Evolutionary conservation across 177 flowering plant genomes (phyloP).

Genomic region (Vitis hybrid): DNA sequence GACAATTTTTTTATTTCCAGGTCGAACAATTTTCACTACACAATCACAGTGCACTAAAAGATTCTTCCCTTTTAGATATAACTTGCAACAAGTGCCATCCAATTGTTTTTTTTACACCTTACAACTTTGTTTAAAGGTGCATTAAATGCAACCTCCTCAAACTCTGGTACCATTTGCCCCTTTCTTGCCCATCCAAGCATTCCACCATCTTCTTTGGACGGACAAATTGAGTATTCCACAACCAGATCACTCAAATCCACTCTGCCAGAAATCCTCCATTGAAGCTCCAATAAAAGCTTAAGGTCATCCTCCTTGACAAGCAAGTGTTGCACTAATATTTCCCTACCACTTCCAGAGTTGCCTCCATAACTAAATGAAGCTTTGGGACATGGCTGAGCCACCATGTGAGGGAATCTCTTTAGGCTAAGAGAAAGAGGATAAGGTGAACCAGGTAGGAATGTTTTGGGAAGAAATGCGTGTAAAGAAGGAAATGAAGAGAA

Average conservation of each 20-base stretch:
- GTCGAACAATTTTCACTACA: too few relatives aligned
- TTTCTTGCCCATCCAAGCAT: slow-evolving; percentile 93
- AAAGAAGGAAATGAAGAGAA: slow-evolving; percentile 14
- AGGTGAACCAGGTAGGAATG: slow-evolving; percentile 15
- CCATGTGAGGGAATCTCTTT: slow-evolving; percentile 10
- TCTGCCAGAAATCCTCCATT: slow-evolving; percentile 52
- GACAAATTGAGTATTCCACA: slow-evolving; percentile 75
- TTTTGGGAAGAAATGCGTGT: slow-evolving; percentile 5
- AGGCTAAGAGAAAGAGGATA: slow-evolving; percentile 10
- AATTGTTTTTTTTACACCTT: slow-evolving; percentile 62
- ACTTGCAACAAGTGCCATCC: slow-evolving; percentile 97
- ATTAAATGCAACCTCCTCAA: slow-evolving; percentile 89
- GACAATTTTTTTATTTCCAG: too few relatives aligned
- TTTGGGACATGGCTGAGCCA: slow-evolving; percentile 12
- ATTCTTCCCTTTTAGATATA: slow-evolving; percentile 64
- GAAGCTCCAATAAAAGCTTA: slow-evolving; percentile 67
- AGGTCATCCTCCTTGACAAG: slow-evolving; percentile 74
- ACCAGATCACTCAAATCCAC: slow-evolving; percentile 90
- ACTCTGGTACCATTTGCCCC: slow-evolving; percentile 97
- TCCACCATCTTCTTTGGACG: slow-evolving; percentile 84
- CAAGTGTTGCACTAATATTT: slow-evolving; percentile 88
- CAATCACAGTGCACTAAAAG: too few relatives aligned
- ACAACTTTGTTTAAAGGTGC: slow-evolving; percentile 75
- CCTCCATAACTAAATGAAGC: slow-evolving; percentile 56
- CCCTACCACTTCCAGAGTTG: slow-evolving; percentile 44